Evolutionary conservation across 176 grass and related monocot genomes (phyloP).

Genomic region (Oryza coarctata): DNA sequence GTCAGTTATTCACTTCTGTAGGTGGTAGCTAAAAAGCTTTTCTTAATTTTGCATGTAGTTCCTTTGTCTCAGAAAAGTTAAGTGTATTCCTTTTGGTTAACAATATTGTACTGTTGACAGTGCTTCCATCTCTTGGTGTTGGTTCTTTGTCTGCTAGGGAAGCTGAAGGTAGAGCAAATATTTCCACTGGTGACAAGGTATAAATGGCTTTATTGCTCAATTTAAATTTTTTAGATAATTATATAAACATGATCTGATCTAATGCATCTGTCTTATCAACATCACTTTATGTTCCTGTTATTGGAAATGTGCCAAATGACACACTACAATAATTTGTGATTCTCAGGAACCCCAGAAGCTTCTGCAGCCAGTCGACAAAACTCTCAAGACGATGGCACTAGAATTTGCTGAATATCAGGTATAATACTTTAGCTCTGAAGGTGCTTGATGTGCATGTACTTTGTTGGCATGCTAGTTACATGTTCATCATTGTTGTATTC

Average conservation of each 20-base stretch:
- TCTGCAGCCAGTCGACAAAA: conserved; percentile 73
- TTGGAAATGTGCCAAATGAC: background rate
- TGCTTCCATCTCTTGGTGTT: conserved; percentile 76
- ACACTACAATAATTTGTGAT: conserved; percentile 11
- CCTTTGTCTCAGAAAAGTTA: background rate
- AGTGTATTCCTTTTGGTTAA: conserved; percentile 4
- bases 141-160: conserved; percentile 87
- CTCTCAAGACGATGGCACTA: conserved; percentile 81
- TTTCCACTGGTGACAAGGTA: conserved; percentile 79
- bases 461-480: background rate
- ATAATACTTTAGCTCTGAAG: background rate
- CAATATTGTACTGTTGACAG: conserved; percentile 50
- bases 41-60: background rate
- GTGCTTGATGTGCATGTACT: background rate
- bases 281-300: background rate
- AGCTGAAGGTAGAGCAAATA: conserved; percentile 76
- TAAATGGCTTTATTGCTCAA: conserved; percentile 10
- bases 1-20: background rate
- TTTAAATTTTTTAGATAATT: background rate
- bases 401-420: conserved; percentile 96
- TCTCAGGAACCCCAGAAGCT: conserved; percentile 81
- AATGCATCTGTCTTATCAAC: conserved; percentile 19
- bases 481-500: background rate
- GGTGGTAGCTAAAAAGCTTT: background rate
- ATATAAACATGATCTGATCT: background rate